Evolutionary conservation across 129 eudicot genomes (phyloP).

Genomic region (Calendula officinalis): DNA sequence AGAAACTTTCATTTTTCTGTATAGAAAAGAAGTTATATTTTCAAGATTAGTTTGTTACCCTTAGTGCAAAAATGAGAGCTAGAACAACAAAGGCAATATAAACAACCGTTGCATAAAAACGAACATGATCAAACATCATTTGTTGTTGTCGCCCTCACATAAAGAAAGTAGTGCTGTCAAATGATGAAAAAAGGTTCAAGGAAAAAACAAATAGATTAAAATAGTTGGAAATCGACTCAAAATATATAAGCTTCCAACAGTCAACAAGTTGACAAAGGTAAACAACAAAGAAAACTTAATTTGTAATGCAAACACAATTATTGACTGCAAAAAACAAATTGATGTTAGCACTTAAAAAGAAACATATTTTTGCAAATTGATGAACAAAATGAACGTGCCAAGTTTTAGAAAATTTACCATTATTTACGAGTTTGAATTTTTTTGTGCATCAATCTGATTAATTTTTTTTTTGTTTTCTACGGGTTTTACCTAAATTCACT

Average conservation of each 20-base stretch:
- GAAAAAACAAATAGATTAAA: neutral
- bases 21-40: neutral
- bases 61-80: constrained; percentile 85
- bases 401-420: too few species aligned
- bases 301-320: constrained; percentile 70
- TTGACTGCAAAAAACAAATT: constrained; percentile 61
- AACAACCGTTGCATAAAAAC: constrained; percentile 68
- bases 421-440: too few species aligned
- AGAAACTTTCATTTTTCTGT: neutral
- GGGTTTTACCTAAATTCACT: too few species aligned
- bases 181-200: neutral
- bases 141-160: constrained; percentile 73
- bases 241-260: constrained; percentile 79
- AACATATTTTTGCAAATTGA: neutral
- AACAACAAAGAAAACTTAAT: constrained; percentile 87
- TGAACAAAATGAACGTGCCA: too few species aligned
- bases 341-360: constrained; percentile 17
- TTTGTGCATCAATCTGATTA: too few species aligned
- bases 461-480: too few species aligned
- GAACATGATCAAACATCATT: constrained; percentile 96
- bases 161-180: constrained; percentile 87
- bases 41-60: constrained; percentile 49
- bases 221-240: neutral
- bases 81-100: constrained; percentile 69
- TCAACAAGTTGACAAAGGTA: constrained; percentile 83